A percentile compares a stretch with the other conserved stretches of the same genome.
Conservation (phyloP, 2,329 filamentous ascomycete genomes). For the Alternaria metachromatica region DNA sequence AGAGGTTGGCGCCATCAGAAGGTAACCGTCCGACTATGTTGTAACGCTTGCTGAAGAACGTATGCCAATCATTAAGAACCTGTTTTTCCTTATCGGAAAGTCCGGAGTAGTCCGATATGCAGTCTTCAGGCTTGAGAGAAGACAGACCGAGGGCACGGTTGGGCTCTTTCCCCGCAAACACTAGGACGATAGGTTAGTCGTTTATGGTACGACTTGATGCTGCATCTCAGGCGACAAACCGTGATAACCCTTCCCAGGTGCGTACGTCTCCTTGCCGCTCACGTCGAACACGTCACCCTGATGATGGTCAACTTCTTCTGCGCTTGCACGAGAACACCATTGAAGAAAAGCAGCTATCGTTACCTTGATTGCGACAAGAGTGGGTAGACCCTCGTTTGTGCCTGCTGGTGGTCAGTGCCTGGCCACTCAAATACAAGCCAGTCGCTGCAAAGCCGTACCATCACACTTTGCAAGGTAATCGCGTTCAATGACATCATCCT, state of each 20-base stretch:
- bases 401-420: conserved; percentile 55
- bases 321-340: neutral
- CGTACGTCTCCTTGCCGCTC: conserved; percentile 85
- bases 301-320: conserved; percentile 7
- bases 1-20: conserved; percentile 29
- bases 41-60: conserved; percentile 96
- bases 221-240: conserved; percentile 63
- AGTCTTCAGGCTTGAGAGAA: conserved; percentile 85
- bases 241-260: conserved; percentile 80
- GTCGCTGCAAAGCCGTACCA: conserved; percentile 62
- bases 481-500: conserved; percentile 81
- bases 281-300: conserved; percentile 96
- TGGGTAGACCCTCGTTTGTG: conserved; percentile 66
- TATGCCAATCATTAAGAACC: conserved; percentile 88
- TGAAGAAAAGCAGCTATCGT: neutral
- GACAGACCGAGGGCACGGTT: conserved; percentile 89
- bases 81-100: conserved; percentile 84
- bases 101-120: conserved; percentile 79
- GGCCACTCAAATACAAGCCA: neutral
- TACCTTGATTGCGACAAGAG: conserved; percentile 66
- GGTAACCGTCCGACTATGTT: conserved; percentile 74
- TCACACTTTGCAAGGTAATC: conserved; percentile 82
- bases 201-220: neutral
- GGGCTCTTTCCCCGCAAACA: conserved; percentile 94
- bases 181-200: conserved; percentile 56